Evolutionary conservation across 2,329 filamentous ascomycete species (phyloP).

Genomic region (Dichotomopilus funicola): DNA sequence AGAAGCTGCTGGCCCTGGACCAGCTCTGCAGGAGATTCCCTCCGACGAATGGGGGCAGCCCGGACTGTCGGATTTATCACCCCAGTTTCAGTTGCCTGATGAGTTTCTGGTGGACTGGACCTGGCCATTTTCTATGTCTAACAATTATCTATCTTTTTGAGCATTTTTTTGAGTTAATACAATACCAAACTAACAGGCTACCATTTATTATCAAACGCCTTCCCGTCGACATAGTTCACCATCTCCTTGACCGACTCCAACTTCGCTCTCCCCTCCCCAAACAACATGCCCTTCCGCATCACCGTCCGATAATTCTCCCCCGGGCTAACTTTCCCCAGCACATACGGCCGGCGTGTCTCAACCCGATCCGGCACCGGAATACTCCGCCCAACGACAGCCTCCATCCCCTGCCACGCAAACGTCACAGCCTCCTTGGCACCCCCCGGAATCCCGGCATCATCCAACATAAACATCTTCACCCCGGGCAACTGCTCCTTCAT

Average conservation of each 20-base stretch:
- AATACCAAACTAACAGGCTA: background rate
- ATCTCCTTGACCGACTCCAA: constrained; percentile 43
- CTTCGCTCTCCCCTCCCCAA: constrained; percentile 39
- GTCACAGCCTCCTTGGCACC: constrained; percentile 54
- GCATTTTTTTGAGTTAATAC: background rate
- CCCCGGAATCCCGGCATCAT: constrained; percentile 49
- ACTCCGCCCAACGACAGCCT: constrained; percentile 48
- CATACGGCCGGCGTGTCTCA: constrained; percentile 44
- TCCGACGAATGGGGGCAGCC: background rate
- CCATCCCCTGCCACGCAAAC: constrained; percentile 56
- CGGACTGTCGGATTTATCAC: constrained; percentile 12
- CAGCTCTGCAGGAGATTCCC: background rate
- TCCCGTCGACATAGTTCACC: constrained; percentile 44
- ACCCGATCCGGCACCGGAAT: constrained; percentile 48
- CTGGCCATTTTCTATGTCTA: constrained; percentile 12
- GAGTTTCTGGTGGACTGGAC: constrained; percentile 17
- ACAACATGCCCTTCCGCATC: constrained; percentile 45
- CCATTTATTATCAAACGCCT: constrained; percentile 41
- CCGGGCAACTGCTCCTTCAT: constrained; percentile 44
- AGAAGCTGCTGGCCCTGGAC: background rate
- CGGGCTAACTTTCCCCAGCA: constrained; percentile 49
- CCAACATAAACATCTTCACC: constrained; percentile 46
- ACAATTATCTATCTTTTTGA: constrained; percentile 17
- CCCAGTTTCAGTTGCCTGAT: constrained; percentile 17
- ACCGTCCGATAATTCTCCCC: constrained; percentile 49